Conservation (phyloP, 495 filamentous ascomycete genomes). For the Daldinia vernicosa region DNA sequence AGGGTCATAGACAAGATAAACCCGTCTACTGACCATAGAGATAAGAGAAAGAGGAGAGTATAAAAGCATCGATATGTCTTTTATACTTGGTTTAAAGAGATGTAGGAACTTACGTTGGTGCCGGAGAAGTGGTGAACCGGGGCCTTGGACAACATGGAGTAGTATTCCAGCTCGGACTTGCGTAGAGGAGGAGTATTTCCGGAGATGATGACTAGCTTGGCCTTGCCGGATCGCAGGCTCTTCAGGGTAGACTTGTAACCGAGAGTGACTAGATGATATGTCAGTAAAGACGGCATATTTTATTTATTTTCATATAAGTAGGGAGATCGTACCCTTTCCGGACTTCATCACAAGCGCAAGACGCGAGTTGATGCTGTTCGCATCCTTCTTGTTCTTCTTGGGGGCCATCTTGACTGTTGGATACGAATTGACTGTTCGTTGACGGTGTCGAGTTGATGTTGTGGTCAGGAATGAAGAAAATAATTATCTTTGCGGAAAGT, state of each 20-base stretch:
- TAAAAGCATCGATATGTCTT: constrained; percentile 32
- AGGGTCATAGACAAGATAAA: constrained; percentile 41
- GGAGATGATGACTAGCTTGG: constrained; percentile 79
- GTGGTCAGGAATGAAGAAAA: constrained; percentile 24
- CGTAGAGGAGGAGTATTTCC: constrained; percentile 95
- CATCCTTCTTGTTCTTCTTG: constrained; percentile 93
- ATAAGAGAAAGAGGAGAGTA: constrained; percentile 8
- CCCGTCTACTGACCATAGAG: constrained; percentile 28
- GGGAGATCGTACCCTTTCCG: constrained; percentile 73
- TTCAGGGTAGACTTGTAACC: constrained; percentile 98
- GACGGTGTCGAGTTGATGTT: constrained; percentile 37
- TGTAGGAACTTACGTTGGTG: constrained; percentile 86
- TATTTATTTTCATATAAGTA: constrained; percentile 5
- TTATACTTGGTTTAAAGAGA: constrained; percentile 18
- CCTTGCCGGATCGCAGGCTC: constrained; percentile 86
- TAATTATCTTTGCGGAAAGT: constrained; percentile 19
- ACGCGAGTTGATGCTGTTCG: constrained; percentile 70
- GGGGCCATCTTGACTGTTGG: constrained; percentile 74
- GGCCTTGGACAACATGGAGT: constrained; percentile 92
- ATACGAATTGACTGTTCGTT: background rate
- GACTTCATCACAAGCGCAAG: constrained; percentile 96
- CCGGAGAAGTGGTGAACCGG: constrained; percentile 94
- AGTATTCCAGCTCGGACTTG: constrained; percentile 92
- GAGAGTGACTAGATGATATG: constrained; percentile 67
- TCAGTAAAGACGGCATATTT: constrained; percentile 24